A percentile compares a stretch with the other conserved stretches of the same genome.
phyloP scores from a whole-genome alignment of 2,329 filamentous ascomycete species.

The Penicillium griseofulvum region DNA sequence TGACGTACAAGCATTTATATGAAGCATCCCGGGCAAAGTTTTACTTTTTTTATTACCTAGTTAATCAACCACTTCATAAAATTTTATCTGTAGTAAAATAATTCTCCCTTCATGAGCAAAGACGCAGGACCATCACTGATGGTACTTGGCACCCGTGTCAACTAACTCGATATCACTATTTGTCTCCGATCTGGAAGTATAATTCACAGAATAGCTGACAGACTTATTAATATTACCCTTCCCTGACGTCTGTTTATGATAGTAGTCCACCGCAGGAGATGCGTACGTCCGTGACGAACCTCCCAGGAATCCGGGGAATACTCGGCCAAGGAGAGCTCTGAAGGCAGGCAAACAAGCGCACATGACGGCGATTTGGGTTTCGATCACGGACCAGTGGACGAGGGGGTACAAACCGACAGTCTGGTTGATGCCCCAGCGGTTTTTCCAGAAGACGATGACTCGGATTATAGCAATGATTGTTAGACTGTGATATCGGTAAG shows the following conservation, averaged over 20 bases:
- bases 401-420: slow-evolving; percentile 24
- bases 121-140: too few species aligned
- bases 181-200: slow-evolving; percentile 13
- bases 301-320: slow-evolving; percentile 16
- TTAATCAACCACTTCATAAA: too few species aligned
- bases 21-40: too few species aligned
- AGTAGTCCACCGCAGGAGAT: slow-evolving; percentile 2
- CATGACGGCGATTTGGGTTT: slow-evolving; percentile 26
- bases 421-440: slow-evolving; percentile 24
- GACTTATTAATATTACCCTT: slow-evolving; percentile 26
- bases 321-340: slow-evolving; percentile 22
- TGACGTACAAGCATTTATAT: too few species aligned
- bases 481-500: slow-evolving; percentile 13
- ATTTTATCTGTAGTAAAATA: too few species aligned
- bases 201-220: slow-evolving; percentile 25
- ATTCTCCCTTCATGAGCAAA: too few species aligned
- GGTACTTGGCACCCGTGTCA: too few species aligned
- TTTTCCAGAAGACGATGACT: slow-evolving; percentile 26
- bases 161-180: slow-evolving; percentile 20
- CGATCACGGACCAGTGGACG: slow-evolving; percentile 30
- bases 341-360: slow-evolving; percentile 28
- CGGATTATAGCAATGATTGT: slow-evolving; percentile 27
- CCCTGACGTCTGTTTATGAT: neutral
- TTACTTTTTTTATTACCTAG: too few species aligned
- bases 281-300: slow-evolving; percentile 6